Evolutionary conservation across 2,329 filamentous ascomycete species (phyloP), one percentile per base, ranked within the genome.

Genomic region (Ophiosphaerella narmari): DNA sequence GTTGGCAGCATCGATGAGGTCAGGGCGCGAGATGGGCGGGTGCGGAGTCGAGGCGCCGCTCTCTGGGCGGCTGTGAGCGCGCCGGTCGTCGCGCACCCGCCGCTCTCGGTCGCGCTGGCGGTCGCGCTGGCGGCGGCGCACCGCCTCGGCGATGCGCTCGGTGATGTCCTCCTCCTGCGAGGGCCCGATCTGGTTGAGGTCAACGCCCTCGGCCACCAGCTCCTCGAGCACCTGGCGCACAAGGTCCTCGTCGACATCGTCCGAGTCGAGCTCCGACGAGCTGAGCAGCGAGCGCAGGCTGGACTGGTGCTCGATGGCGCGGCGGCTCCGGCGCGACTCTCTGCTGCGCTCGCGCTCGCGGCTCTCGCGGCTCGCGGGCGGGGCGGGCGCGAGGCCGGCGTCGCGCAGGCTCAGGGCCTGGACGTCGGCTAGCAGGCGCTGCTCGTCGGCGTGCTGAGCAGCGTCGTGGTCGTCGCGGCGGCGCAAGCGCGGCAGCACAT

Each of bases 121-220:
- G 48, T 73, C 75, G 11, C 82, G 78, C n/a, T 78, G 69, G 51
- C 90, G 82, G 54, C 90, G 82, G 50, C 90, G 80, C 66, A 95
- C 96, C 2, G 91, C 91, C 65, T 95, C 90, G 2, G 91, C 92
- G 62, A 97, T 96, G 51, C 89, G 86, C 65, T 93, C 89, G 57
- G 90, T 96, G 13, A 97, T 84, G 65, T 95, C 90, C 65, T 97
- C 91, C 67, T 97, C 91, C 64, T 91, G 89, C 41, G 79, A 84
- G 13, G 91, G 80, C 55, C 93, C 91, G 46, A 97, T 86, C 57
- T 92, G 92, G 63, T 94, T 89, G 47, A 97, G 77, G 67, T 97
- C 92, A 39, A 97, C 85, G 14, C 91, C 92, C 63, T 97, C 90
- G 31, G 96, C 74, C 16, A 97, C 76, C 0, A 93, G 91, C 66